Base-by-base conservation (phyloP, 164 flowering plant genomes). In the Nymphaea colorata region DNA sequence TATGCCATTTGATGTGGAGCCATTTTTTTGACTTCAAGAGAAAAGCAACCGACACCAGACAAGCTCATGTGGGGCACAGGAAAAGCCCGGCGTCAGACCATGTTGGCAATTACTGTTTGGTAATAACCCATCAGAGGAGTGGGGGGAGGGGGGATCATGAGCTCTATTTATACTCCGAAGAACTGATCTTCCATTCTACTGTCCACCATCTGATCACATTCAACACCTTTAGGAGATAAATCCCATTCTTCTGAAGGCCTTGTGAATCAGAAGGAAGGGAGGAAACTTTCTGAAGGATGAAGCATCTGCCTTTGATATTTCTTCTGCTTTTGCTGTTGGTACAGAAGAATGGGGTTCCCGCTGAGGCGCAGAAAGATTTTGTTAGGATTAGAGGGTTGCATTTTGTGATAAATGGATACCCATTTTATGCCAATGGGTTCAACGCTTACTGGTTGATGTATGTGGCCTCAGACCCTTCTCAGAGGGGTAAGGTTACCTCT, bases 361-460 rank as follows among this genome's bases (percentile, higher is more conserved):
- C 75, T 42, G 70, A 71, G 71, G 88, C 81, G 70, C 75, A 69
- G 2, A 83, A 71, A 75, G 90, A 83, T 43, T 91, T 88, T 61
- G 71, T 86, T 6, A 78, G 44, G 68, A 78, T 79, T 45, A 75
- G 71, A 64, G 89, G 91, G 65, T 41, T 72, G 59, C 87, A 82
- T n/a, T 77, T 91, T 36, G 18, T 82, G 73, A 66, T 85, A 70
- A 83, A 91, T 57, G 93, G 89, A 6, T 73, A 65, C 57, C 88
- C 98, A 6, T 91, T 76, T 63, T 85, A 82, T 72, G 83, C 81
- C 18, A 85, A 92, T 75, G 98, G 98, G 62, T 92, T 92, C 78
- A 92, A 92, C 77, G 90, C 98, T 6, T 89, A 92, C 69, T 92
- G 98, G 98, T 68, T 92, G 44, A 89, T 92, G 94, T 76, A 66